Percentiles rank a stretch among this genome's conserved stretches.
These are phyloP conservation scores for Lipomyces sp. DNA, from an alignment of 805 yeast species.

Conservation along the genomic window DNA sequence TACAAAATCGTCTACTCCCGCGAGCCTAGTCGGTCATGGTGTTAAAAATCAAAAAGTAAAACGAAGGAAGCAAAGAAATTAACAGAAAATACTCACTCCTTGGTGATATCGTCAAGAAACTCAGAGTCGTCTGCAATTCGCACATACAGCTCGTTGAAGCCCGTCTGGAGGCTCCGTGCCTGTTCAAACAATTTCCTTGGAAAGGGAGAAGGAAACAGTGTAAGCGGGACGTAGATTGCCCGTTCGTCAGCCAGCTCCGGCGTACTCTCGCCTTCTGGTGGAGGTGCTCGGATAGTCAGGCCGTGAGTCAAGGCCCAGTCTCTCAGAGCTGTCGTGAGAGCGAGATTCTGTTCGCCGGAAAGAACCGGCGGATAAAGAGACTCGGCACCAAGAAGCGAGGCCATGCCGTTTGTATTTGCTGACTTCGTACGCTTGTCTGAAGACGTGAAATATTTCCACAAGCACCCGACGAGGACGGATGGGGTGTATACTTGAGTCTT, in stretches of 20 bases:
- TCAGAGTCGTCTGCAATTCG: conserved; percentile 54
- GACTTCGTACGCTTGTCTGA: no score
- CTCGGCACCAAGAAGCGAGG: not conserved
- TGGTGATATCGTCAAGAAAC: conserved; percentile 62
- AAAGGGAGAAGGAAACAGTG: conserved; percentile 87
- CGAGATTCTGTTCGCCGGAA: conserved; percentile 1
- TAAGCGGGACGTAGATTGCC: conserved; percentile 74
- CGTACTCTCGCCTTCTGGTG: not conserved
- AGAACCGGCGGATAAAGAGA: conserved; percentile 18
- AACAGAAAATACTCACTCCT: conserved; percentile 34
- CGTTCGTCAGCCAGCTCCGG: conserved; percentile 62
- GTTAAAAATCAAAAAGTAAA: conserved; percentile 8
- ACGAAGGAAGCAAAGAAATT: not conserved
- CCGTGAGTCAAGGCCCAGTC: conserved; percentile 33
- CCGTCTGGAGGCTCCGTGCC: conserved; percentile 62
- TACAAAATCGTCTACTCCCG: conserved; percentile 72
- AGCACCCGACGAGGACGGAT: no score
- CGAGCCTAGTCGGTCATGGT: no score
- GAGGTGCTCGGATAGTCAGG: conserved; percentile 22
- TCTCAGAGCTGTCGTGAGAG: conserved; percentile 12
- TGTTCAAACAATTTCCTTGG: conserved; percentile 62
- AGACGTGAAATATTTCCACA: not conserved
- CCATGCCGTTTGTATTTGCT: not conserved
- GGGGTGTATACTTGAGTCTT: not conserved
- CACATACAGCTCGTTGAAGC: conserved; percentile 72